Conservation (phyloP, 1,139 yeast genomes). For the Fermentozyma sake region DNA sequence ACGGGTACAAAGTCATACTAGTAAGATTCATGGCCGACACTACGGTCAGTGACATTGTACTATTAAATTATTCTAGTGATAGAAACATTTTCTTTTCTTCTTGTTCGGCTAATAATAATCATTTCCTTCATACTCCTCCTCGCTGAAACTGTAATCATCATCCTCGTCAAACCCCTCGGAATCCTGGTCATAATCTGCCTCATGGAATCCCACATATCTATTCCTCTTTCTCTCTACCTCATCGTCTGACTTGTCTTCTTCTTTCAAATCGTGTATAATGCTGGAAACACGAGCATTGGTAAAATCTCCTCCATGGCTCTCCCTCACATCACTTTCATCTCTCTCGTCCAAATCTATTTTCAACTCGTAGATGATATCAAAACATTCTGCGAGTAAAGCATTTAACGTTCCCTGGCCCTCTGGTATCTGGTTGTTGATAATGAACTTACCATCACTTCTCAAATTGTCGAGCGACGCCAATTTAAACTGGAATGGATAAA, state of each 20-base stretch:
- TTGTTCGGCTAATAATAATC: slow-evolving; percentile 31
- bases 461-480: slow-evolving; percentile 83
- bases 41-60: too few species aligned
- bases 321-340: slow-evolving; percentile 29
- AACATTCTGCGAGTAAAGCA: slow-evolving; percentile 89
- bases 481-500: slow-evolving; percentile 94
- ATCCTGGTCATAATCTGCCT: slow-evolving; percentile 45
- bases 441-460: slow-evolving; percentile 86
- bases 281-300: slow-evolving; percentile 10
- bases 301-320: slow-evolving; percentile 12
- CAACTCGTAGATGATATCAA: slow-evolving; percentile 86
- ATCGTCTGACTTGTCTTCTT: slow-evolving; percentile 28
- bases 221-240: slow-evolving; percentile 45
- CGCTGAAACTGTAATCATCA: slow-evolving; percentile 22
- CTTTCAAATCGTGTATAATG: slow-evolving; percentile 15
- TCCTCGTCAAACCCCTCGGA: slow-evolving; percentile 32
- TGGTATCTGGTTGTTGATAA: slow-evolving; percentile 82
- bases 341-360: slow-evolving; percentile 81
- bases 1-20: too few species aligned
- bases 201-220: slow-evolving; percentile 41
- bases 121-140: slow-evolving; percentile 39
- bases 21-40: too few species aligned
- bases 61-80: too few species aligned
- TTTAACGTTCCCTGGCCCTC: slow-evolving; percentile 95
- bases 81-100: neutral